Percentiles rank a stretch among this genome's conserved stretches.
These are phyloP conservation scores for Exidia glandulosa DNA, from an alignment of 768 basidiomycete genomes.

Conservation along the genomic window DNA sequence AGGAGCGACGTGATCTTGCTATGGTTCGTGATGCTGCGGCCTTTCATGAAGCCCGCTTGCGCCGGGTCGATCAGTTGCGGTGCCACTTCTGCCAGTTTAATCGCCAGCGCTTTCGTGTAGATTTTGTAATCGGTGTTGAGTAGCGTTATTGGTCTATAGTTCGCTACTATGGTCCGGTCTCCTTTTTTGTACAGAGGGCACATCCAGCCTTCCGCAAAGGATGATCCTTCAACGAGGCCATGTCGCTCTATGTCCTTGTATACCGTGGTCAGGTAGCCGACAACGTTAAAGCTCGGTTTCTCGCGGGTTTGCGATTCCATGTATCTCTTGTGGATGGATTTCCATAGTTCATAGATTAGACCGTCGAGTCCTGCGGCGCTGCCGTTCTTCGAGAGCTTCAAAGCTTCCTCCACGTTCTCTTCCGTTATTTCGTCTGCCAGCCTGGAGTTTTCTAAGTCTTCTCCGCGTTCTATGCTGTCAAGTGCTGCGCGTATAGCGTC, in stretches of 20 bases:
- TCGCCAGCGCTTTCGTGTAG: conserved; percentile 5
- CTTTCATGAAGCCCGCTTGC: conserved; percentile 13
- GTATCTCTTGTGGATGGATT: neutral
- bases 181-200: conserved; percentile 12
- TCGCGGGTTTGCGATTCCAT: neutral
- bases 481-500: too few species aligned
- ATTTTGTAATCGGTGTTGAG: conserved; percentile 16
- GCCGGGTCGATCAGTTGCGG: conserved; percentile 1
- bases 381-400: neutral
- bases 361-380: neutral
- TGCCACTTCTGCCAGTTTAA: conserved; percentile 1
- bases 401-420: neutral
- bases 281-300: neutral
- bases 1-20: conserved; percentile 5
- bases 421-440: too few species aligned
- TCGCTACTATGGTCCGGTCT: conserved; percentile 3
- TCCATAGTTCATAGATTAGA: neutral
- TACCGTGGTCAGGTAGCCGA: neutral
- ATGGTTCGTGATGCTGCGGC: conserved; percentile 9
- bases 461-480: too few species aligned
- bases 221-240: neutral
- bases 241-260: neutral
- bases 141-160: conserved; percentile 13
- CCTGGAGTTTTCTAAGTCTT: too few species aligned
- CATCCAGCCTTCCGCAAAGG: conserved; percentile 11